Evolutionary conservation across 495 filamentous ascomycete genomes (phyloP), one percentile per base, ranked within the genome.

Genomic region (Xylaria sp.): DNA sequence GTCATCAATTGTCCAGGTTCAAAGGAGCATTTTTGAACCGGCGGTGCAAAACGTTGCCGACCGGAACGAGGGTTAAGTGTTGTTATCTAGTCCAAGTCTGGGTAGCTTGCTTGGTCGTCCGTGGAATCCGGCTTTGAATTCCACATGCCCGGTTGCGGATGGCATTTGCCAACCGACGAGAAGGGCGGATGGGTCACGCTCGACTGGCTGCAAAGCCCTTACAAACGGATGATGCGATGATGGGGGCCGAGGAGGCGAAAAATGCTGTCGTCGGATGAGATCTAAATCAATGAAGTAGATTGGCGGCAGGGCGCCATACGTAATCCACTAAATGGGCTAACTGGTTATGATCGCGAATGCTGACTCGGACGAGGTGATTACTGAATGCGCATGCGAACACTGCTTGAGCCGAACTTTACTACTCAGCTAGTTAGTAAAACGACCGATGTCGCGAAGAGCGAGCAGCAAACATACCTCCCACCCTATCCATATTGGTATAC

Each of bases 401-500:
- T 19, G 11, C 40, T 53, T 31, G 63, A 40, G 44, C 63, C 63
- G 31, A 53, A 46, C 29, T 48, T 52, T 40, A 26, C 46, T 52
- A 33, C 29, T 53, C 41, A 11, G 46, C 63, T 40, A 19, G 31
- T 66, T 66, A 37, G 29, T 69, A 58, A 44, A 44, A 37, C 67
- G 55, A 43, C 67, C 67, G 67, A 69, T 69, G 67, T 59, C 67
- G 67, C 57, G 67, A 61, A 61, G 33, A 62, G 67, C 67, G 67
- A 69, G n/a, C 33, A 55, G 62, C 44, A 33, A 66, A 52, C 26
- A 5, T 3, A 37, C 6, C 40, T 24, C 41, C 12, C 21, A 31
- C 7, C 1, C 31, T 41, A 3, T 3, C 33, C 24, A 15, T n/a
- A 0, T 15, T 15, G 33, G 19, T 44, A 26, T 14, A 29, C 35